Evolutionary conservation across 805 yeast genomes (phyloP).

Genomic region (Clavispora fructus): DNA sequence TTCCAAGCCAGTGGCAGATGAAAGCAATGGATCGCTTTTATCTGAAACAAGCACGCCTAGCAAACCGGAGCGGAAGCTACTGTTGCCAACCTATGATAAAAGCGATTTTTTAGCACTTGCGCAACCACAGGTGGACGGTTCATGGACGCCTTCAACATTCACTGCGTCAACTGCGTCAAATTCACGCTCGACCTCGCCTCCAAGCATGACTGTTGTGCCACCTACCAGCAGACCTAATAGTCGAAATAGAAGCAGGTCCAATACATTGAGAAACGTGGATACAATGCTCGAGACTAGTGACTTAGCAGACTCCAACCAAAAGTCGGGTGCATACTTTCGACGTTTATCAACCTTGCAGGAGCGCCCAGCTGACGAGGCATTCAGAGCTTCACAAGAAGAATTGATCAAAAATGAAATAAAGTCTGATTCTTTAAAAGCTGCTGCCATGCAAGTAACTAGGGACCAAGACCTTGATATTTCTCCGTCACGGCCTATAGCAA

Average conservation of each 20-base stretch:
- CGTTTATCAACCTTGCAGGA: conserved; percentile 63
- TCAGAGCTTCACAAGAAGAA: conserved; percentile 1
- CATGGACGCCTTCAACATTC: neutral
- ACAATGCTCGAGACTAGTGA: conserved; percentile 33
- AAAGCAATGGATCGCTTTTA: neutral
- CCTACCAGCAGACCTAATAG: conserved; percentile 10
- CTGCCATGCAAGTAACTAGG: neutral
- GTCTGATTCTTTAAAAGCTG: neutral
- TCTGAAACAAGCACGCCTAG: conserved; percentile 9
- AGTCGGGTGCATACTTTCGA: conserved; percentile 59
- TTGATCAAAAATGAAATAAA: neutral
- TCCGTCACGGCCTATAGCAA: neutral
- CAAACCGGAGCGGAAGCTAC: conserved; percentile 12
- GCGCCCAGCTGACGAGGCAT: conserved; percentile 27
- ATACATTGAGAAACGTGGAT: conserved; percentile 32
- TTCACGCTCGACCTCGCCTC: conserved; percentile 9
- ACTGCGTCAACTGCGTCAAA: conserved; percentile 3
- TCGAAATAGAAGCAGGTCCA: conserved; percentile 27
- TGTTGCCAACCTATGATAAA: conserved; percentile 6
- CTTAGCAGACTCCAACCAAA: conserved; percentile 39
- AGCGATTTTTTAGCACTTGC: neutral
- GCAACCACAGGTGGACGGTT: neutral
- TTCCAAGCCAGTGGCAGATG: conserved; percentile 14
- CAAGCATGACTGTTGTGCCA: neutral
- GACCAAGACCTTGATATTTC: neutral